Evolutionary conservation across 2,329 filamentous ascomycete species (phyloP), one percentile per base, ranked within the genome.

Genomic region (Elsinoe perseae): DNA sequence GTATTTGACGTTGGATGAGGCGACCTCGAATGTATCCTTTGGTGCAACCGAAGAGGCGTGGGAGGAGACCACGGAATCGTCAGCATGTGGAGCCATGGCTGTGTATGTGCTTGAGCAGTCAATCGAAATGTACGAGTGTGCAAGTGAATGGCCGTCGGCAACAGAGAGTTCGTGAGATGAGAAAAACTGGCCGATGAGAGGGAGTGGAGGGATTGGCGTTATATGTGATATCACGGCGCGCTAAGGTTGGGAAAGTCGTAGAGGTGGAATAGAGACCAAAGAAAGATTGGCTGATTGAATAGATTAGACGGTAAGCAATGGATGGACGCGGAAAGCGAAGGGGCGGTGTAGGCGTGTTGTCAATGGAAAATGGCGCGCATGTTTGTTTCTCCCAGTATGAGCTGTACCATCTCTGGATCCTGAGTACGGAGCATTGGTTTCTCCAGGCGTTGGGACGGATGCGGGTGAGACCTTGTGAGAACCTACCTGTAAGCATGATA

Each of bases 71-170:
- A 28, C 71, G 70, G 71, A 76, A 70, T 77, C 75, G 79, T 84
- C 82, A 73, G 92, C 91, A 80, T 97, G 92, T 75, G 93, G 93
- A 74, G 92, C 91, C 93, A 98, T 98, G 64, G 71, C 78, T 71
- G 46, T 21, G 10, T n/a, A 36, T 40, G 21, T 16, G 27, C 10
- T n/a, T n/a, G 21, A 40, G 32, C 23, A 21, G 34, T 30, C 8
- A 32, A 32, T n/a, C n/a, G n/a, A n/a, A n/a, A n/a, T n/a, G n/a
- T n/a, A n/a, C n/a, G 20, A 16, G 6, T 32, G 20, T 30, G 38
- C 14, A 25, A 16, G 28, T 28, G n/a, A 25, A 16, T n/a, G n/a
- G 34, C 43, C 20, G n/a, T 32, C 10, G 25, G 7, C 18, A 30
- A 36, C 20, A 40, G 20, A 18, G 4, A 18, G 14, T 9, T 7